Evolutionary conservation across 2,329 filamentous ascomycete genomes (phyloP).

Genomic region (Colletotrichum plurivorum): DNA sequence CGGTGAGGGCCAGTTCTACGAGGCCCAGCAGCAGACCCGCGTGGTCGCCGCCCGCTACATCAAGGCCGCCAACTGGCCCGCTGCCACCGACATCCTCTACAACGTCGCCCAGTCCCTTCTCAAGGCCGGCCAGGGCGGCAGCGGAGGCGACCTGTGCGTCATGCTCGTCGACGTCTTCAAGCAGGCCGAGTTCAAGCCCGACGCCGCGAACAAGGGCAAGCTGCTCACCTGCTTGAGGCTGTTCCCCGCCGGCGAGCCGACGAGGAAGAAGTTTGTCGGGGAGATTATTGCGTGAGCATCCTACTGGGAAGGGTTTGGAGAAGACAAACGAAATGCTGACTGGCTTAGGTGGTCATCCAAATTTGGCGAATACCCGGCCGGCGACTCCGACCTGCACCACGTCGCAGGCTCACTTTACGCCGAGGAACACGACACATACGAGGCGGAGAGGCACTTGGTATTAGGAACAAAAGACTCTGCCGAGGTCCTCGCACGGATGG

Average conservation of each 20-base stretch:
- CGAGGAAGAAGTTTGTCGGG: constrained; percentile 90
- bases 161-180: constrained; percentile 92
- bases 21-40: constrained; percentile 97
- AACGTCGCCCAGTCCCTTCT: constrained; percentile 88
- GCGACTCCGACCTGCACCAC: constrained; percentile 95
- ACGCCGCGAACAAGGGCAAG: constrained; percentile 80
- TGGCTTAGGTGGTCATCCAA: constrained; percentile 82
- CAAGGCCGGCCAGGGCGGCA: constrained; percentile 92
- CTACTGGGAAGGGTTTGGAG: not conserved
- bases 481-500: constrained; percentile 83
- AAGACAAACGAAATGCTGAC: constrained; percentile 6
- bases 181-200: constrained; percentile 84
- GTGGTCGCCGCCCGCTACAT: constrained; percentile 95
- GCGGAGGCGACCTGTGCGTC: constrained; percentile 89
- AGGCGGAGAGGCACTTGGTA: constrained; percentile 90
- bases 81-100: constrained; percentile 89
- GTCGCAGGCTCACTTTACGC: constrained; percentile 90
- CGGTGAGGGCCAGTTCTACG: constrained; percentile 92
- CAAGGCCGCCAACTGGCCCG: constrained; percentile 86
- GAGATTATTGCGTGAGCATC: constrained; percentile 81
- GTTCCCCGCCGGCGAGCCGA: constrained; percentile 88
- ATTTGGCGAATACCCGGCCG: constrained; percentile 88
- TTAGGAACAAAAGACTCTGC: constrained; percentile 92
- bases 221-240: constrained; percentile 84
- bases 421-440: constrained; percentile 93